Base-by-base conservation (phyloP, 148 eudicot species). In the Agrostemma githago region DNA sequence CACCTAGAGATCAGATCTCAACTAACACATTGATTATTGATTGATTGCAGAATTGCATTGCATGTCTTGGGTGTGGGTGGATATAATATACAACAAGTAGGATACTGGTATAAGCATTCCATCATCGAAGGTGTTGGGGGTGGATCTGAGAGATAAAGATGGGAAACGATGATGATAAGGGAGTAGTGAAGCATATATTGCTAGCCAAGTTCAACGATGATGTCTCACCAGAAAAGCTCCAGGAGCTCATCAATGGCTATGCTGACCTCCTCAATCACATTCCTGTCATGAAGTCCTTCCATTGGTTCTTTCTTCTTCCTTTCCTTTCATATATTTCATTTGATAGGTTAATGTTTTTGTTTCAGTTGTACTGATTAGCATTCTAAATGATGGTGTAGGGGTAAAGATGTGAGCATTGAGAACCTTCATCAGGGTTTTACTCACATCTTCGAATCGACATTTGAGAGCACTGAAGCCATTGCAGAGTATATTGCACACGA, bases 401-500 rank as follows among this genome's bases (percentile, higher is more conserved):
- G 97, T 61, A 84, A 73, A 70, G 92, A 92, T 74, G 85, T 89
- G 72, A 89, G 93, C 80, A 73, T 74, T 38, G 97, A 89, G 79
- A 91, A 91, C 82, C 1, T 86, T 74, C 92, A 91, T 54, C 94
- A 91, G 77, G 97, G 94, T 26, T 91, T 88, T 83, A 91, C 97
- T 74, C 97, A 91, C 53, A 76, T 91, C 4, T 91, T 91, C 34
- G 94, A 91, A 79, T 91, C 90, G 12, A 85, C 87, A 46, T 92
- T 91, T 59, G 92, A 89, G 65, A 89, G 84, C 68, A 77, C 86
- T 16, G 82, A 92, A 88, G 94, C 90, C 44, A 53, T 88, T 53
- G 90, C 94, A 5, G 89, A 88, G 78, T 92, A 92, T 69, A 0
- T 89, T 66, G 43, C 85, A 46, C 94, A 89, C 74, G 86, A 90